phyloP scores from a whole-genome alignment of 2,329 filamentous ascomycete genomes.

The Fusarium oxysporum region DNA sequence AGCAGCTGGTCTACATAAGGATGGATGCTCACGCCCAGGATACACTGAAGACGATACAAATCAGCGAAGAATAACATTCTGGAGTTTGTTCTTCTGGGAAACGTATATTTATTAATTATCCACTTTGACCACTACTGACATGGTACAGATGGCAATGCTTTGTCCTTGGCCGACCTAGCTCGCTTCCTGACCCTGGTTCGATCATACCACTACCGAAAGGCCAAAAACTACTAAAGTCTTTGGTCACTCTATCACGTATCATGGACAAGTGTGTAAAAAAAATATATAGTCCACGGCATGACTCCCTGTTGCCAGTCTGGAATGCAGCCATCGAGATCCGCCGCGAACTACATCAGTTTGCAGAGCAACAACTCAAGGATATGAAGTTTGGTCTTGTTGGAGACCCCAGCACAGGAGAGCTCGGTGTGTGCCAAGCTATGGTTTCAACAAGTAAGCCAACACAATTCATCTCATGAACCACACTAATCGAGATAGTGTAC shows the following conservation, averaged over 20 bases:
- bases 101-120: conserved; percentile 44
- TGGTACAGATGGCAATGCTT: conserved; percentile 56
- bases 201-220: conserved; percentile 50
- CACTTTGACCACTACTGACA: background rate
- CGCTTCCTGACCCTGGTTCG: conserved; percentile 52
- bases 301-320: conserved; percentile 50
- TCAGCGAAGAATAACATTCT: conserved; percentile 51
- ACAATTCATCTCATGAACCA: background rate
- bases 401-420: conserved; percentile 50
- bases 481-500: conserved; percentile 51
- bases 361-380: conserved; percentile 46
- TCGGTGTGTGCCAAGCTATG: conserved; percentile 56
- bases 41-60: conserved; percentile 50
- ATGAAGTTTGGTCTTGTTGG: conserved; percentile 52
- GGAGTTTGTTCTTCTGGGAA: conserved; percentile 57
- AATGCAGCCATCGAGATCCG: conserved; percentile 49
- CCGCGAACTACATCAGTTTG: conserved; percentile 46
- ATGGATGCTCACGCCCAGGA: conserved; percentile 47
- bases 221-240: conserved; percentile 53
- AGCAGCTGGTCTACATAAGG: conserved; percentile 58
- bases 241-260: conserved; percentile 52
- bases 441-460: conserved; percentile 52
- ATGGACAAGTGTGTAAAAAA: conserved; percentile 55
- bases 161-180: conserved; percentile 55
- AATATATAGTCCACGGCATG: conserved; percentile 56